Evolutionary conservation across 768 basidiomycete species (phyloP).

Genomic region (Coprinopsis marcescibilis): DNA sequence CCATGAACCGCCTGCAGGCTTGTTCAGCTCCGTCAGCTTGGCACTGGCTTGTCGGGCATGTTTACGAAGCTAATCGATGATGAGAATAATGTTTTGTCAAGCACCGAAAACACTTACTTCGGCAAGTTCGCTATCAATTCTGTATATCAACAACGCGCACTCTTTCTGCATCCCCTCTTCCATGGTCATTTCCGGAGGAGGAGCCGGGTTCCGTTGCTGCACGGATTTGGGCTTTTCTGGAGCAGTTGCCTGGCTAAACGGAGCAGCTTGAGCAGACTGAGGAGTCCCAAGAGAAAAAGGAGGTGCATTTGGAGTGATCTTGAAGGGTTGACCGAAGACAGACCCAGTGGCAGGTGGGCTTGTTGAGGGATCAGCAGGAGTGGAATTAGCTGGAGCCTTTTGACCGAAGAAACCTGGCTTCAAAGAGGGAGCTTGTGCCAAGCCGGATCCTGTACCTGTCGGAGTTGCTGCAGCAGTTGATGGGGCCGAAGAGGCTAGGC

Average conservation of each 20-base stretch:
- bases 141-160: slow-evolving; percentile 42
- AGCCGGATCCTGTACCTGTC: neutral
- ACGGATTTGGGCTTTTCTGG: no score
- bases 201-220: slow-evolving; percentile 7
- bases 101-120: slow-evolving; percentile 38
- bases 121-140: slow-evolving; percentile 48
- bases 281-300: no score
- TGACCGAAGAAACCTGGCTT: no score
- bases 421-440: slow-evolving; percentile 1
- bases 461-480: neutral
- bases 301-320: no score
- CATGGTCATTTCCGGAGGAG: slow-evolving; percentile 23
- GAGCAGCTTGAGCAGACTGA: no score
- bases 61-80: slow-evolving; percentile 34
- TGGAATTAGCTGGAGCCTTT: no score
- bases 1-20: slow-evolving; percentile 33
- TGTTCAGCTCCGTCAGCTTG: slow-evolving; percentile 30
- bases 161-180: slow-evolving; percentile 69
- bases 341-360: no score
- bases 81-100: slow-evolving; percentile 2
- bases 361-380: no score
- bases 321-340: no score
- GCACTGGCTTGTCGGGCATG: slow-evolving; percentile 33
- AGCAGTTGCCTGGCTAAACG: no score
- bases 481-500: neutral